Evolutionary conservation across 768 basidiomycete genomes (phyloP).

Genomic region (Rhizopogon sp.): DNA sequence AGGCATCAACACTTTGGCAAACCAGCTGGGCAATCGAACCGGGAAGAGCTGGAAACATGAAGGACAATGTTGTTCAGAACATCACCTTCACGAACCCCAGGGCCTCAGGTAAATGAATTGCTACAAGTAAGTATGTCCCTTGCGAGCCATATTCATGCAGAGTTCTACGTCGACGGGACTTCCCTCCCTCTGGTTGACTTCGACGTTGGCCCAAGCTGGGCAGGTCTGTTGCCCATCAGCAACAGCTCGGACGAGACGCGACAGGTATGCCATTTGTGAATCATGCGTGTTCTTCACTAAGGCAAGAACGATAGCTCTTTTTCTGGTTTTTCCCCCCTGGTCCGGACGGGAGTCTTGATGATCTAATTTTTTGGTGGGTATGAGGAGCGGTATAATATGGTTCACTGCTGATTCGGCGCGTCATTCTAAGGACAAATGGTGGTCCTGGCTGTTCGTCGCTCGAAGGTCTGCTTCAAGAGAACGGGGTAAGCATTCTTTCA

Average conservation of each 20-base stretch:
- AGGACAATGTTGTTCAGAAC: conserved; percentile 39
- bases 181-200: conserved; percentile 65
- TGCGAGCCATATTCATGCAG: conserved; percentile 24
- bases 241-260: conserved; percentile 54
- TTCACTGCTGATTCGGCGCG: background rate
- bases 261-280: conserved; percentile 35
- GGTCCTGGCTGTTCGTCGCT: conserved; percentile 76
- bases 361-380: conserved; percentile 66
- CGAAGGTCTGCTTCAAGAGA: conserved; percentile 68
- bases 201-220: conserved; percentile 72
- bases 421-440: conserved; percentile 60
- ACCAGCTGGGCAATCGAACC: background rate
- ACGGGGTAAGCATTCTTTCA: conserved; percentile 46
- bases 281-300: background rate
- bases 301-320: conserved; percentile 47
- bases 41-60: conserved; percentile 2
- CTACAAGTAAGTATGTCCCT: background rate
- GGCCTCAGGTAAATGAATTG: conserved; percentile 42
- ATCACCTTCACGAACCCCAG: conserved; percentile 68
- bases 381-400: background rate
- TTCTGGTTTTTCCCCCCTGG: conserved; percentile 86
- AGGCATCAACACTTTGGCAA: conserved; percentile 41
- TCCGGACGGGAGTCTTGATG: conserved; percentile 63
- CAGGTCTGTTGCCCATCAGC: conserved; percentile 71
- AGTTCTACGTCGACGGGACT: conserved; percentile 66